Conservation (phyloP, 768 basidiomycete genomes). For the Lepiota subincarnata region DNA sequence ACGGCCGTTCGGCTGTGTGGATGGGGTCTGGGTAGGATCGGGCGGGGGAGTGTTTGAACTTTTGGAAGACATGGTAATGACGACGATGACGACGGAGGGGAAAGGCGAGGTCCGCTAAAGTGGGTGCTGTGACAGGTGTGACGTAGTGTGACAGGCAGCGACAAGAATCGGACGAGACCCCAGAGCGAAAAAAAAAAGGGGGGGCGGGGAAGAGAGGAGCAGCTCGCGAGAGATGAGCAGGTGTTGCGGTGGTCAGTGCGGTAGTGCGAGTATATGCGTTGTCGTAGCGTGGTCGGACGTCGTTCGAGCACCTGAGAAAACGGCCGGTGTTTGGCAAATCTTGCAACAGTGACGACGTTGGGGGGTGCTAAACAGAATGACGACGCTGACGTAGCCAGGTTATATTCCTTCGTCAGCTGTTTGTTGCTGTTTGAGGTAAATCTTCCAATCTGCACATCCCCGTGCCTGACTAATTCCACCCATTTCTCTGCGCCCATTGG, state of each 20-base stretch:
- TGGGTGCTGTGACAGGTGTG: neutral
- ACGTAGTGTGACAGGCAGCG: conserved; percentile 9
- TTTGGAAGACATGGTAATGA: conserved; percentile 36
- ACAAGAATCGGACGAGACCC: neutral
- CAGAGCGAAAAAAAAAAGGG: too few species aligned
- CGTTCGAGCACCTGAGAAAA: neutral
- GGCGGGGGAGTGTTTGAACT: conserved; percentile 29
- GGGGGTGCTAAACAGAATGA: conserved; percentile 40
- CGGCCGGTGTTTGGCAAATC: conserved; percentile 6
- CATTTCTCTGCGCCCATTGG: neutral
- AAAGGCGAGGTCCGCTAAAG: conserved; percentile 2
- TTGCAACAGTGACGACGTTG: conserved; percentile 26
- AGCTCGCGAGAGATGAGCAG: neutral
- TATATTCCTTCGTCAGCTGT: conserved; percentile 36
- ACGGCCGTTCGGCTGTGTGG: conserved; percentile 8
- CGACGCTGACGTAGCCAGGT: conserved; percentile 48
- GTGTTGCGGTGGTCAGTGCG: too few species aligned
- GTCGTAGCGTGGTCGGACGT: neutral
- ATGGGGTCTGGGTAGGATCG: conserved; percentile 11
- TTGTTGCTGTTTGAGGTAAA: conserved; percentile 35
- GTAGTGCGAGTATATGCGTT: too few species aligned
- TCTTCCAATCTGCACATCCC: conserved; percentile 10
- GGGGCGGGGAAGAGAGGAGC: neutral
- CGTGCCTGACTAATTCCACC: conserved; percentile 20
- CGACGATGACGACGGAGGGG: conserved; percentile 15